Evolutionary conservation across 345 rosid genomes (phyloP).

Genomic region (Rhodamnia rubescens): DNA sequence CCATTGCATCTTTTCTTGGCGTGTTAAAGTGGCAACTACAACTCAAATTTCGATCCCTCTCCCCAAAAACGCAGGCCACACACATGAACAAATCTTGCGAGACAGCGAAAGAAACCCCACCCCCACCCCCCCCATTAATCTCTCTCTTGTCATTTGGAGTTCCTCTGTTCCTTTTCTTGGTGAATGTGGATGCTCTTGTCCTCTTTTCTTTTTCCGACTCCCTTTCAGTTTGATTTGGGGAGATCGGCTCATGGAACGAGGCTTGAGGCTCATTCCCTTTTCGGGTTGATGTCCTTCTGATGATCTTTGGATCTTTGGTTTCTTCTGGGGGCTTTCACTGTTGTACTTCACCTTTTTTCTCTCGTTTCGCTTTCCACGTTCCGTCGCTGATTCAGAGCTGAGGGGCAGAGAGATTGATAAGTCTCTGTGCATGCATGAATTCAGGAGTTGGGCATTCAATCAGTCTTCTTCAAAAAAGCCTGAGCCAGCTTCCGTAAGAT

Average conservation of each 20-base stretch:
- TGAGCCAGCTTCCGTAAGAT: background rate
- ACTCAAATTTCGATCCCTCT: background rate
- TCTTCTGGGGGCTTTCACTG: background rate
- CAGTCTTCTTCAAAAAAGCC: background rate
- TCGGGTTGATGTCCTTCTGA: background rate
- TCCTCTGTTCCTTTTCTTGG: background rate
- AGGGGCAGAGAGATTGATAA: background rate
- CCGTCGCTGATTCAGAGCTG: background rate
- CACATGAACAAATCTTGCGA: background rate
- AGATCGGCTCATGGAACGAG: background rate
- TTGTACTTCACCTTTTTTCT: background rate
- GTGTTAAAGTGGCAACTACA: conserved; percentile 13
- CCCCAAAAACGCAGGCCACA: background rate
- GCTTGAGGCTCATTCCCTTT: background rate
- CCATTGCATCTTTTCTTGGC: conserved; percentile 4
- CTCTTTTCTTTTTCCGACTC: background rate
- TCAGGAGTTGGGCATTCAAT: background rate
- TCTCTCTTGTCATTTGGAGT: background rate
- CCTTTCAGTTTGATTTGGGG: background rate
- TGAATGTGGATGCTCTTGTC: background rate
- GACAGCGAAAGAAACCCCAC: background rate
- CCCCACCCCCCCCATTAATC: background rate
- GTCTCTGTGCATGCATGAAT: background rate
- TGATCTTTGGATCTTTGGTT: background rate
- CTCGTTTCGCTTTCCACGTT: background rate